A percentile compares a stretch with the other conserved stretches of the same genome.
Conservation (phyloP, 768 basidiomycete genomes). For the Termitomyces sp. region DNA sequence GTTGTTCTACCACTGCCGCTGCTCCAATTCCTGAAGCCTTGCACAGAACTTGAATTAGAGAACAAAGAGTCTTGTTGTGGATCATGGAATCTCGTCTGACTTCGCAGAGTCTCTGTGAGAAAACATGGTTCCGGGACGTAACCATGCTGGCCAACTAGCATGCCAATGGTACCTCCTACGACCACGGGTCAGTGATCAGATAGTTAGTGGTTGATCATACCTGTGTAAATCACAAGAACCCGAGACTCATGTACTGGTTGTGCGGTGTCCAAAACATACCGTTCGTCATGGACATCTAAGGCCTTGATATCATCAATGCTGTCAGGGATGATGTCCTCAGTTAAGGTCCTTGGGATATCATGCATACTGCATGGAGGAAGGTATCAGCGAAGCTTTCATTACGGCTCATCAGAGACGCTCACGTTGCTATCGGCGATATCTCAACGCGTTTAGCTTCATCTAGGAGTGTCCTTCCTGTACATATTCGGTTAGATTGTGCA, state of each 20-base stretch:
- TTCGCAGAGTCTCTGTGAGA: constrained; percentile 75
- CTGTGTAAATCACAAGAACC: constrained; percentile 88
- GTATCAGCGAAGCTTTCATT: not conserved
- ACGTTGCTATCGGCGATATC: not conserved
- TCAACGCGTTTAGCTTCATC: not conserved
- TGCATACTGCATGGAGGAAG: not conserved
- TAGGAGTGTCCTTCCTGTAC: too few species aligned
- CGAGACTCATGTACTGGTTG: constrained; percentile 60
- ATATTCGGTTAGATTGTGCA: not conserved
- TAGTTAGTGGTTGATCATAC: constrained; percentile 14
- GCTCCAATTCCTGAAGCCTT: constrained; percentile 77
- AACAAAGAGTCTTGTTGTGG: constrained; percentile 84
- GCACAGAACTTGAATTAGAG: constrained; percentile 72
- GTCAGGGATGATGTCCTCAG: not conserved
- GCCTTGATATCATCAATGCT: not conserved
- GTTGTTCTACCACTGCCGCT: constrained; percentile 52
- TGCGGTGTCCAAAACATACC: constrained; percentile 43
- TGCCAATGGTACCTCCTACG: constrained; percentile 78
- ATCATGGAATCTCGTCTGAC: constrained; percentile 88
- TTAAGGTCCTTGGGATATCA: not conserved
- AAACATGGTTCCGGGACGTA: constrained; percentile 87
- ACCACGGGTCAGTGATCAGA: not conserved
- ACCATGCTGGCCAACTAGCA: constrained; percentile 72
- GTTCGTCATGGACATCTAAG: not conserved
- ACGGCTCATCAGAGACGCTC: not conserved